Conservation (phyloP, 202 grass and related monocot genomes). For the Carex arenaria region DNA sequence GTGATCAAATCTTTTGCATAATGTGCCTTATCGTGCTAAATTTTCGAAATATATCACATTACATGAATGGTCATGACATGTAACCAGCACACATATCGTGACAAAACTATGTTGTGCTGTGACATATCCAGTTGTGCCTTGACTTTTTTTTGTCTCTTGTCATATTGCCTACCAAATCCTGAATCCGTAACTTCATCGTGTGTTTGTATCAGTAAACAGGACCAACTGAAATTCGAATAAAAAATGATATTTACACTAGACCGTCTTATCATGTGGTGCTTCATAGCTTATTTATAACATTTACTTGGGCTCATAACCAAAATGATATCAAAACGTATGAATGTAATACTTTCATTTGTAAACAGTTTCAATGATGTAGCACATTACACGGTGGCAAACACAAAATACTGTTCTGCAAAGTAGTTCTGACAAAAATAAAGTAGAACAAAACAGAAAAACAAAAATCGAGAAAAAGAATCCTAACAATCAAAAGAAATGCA, state of each 20-base stretch:
- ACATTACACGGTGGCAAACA: neutral
- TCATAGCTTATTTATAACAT: neutral
- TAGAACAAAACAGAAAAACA: neutral
- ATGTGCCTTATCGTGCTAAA: too few relatives aligned
- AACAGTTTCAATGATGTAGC: neutral
- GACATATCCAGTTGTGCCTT: too few relatives aligned
- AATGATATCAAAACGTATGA: neutral
- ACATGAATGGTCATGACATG: too few relatives aligned
- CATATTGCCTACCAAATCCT: too few relatives aligned
- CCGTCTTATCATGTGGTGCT: neutral
- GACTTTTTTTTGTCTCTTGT: too few relatives aligned
- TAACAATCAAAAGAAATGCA: slow-evolving; percentile 77
- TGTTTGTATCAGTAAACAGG: neutral
- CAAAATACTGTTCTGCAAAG: neutral
- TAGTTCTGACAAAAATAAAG: neutral
- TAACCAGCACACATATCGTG: too few relatives aligned
- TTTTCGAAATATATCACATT: too few relatives aligned
- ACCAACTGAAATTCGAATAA: neutral
- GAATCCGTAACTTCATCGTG: neutral
- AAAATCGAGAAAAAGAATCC: neutral
- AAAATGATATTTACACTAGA: neutral
- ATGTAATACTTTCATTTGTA: neutral
- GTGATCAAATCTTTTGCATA: too few relatives aligned
- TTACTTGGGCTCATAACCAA: neutral
- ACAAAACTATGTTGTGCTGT: too few relatives aligned